Base-by-base conservation (phyloP, 495 filamentous ascomycete species). In the Astrothelium subdiscretum region DNA sequence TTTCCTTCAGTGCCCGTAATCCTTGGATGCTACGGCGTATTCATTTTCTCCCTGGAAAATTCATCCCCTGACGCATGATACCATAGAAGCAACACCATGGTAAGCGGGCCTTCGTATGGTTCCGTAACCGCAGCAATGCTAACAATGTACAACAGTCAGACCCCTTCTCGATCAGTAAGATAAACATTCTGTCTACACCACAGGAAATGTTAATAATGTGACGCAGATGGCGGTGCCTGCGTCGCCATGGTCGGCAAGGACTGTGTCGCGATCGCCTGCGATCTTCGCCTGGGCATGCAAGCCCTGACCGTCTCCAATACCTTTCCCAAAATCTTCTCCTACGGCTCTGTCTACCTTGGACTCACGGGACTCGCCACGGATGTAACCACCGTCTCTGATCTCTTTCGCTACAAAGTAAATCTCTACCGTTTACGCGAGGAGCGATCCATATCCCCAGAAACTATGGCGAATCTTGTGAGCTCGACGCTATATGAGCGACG, bases 251-350 rank as follows among this genome's bases (percentile, higher is more conserved):
- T 94, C 61, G 94, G 94, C 80, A 97, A 97, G 76, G 90, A 96
- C 85, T 98, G 94, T 76, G 94, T 98, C 44, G 94, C 94, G 76
- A 97, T 98, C 70, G 94, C 94, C 72, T 98, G 94, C 80, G 94
- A 98, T 77, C 91, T 98, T 65, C 92, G 94, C 61, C 89, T 98
- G 62, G 94, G 94, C 65, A 87, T 97, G 74, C 95, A 98, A 81
- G 81, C 95, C 69, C 83, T 98, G 72, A 98, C 94, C 42, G 86
- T 98, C 61, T 95, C 90, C 72, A 97, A 97, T 85, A 96, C 97
- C 86, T 97, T 96, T 83, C 94, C 94, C 78, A 98, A 98, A 79
- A 90, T 98, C 83, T 97, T 97, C 86, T 83, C 87, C 74, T 97
- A 95, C 81, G 91, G 90, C 72, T 74, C 79, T 20, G 90, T 92